A percentile compares a stretch with the other conserved stretches of the same genome.
These are phyloP conservation scores for Aspergillus jensenii DNA, from an alignment of 2,329 filamentous ascomycete species.

Conservation along the genomic window DNA sequence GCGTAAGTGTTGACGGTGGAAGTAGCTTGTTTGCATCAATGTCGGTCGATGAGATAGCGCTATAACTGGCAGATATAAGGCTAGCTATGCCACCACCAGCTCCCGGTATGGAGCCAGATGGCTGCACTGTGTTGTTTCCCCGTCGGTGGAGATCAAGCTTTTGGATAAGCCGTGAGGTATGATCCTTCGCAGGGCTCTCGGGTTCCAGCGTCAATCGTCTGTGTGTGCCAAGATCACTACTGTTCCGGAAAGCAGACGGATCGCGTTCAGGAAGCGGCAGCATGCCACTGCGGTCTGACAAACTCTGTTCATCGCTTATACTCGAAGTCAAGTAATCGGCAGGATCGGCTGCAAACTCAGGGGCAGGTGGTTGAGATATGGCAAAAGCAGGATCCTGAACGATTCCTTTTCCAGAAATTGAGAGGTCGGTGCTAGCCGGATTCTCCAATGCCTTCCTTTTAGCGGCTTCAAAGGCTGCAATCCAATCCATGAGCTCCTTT, in stretches of 20 bases:
- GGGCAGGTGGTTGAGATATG: conserved; percentile 81
- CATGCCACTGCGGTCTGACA: conserved; percentile 62
- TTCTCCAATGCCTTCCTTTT: conserved; percentile 90
- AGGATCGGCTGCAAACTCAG: conserved; percentile 83
- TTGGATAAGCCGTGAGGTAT: conserved; percentile 85
- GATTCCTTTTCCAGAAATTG: conserved; percentile 42
- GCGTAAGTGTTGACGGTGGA: conserved; percentile 68
- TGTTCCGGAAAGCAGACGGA: conserved; percentile 59
- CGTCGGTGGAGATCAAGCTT: conserved; percentile 89
- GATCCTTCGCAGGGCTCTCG: conserved; percentile 69
- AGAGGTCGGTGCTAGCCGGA: conserved; percentile 53
- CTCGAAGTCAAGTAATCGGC: conserved; percentile 64
- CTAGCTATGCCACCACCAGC: conserved; percentile 72
- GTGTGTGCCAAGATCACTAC: conserved; percentile 64
- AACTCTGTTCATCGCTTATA: conserved; percentile 55
- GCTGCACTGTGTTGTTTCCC: conserved; percentile 57
- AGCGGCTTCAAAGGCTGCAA: conserved; percentile 87
- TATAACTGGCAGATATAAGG: conserved; percentile 82
- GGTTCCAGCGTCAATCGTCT: conserved; percentile 52
- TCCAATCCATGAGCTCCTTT: conserved; percentile 87
- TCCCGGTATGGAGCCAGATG: conserved; percentile 41
- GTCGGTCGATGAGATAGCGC: conserved; percentile 54
- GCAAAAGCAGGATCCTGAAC: conserved; percentile 76
- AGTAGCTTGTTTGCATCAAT: conserved; percentile 35
- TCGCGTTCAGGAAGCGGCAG: conserved; percentile 67